Base-by-base conservation (phyloP, 768 basidiomycete species). In the Mycena maculata region DNA sequence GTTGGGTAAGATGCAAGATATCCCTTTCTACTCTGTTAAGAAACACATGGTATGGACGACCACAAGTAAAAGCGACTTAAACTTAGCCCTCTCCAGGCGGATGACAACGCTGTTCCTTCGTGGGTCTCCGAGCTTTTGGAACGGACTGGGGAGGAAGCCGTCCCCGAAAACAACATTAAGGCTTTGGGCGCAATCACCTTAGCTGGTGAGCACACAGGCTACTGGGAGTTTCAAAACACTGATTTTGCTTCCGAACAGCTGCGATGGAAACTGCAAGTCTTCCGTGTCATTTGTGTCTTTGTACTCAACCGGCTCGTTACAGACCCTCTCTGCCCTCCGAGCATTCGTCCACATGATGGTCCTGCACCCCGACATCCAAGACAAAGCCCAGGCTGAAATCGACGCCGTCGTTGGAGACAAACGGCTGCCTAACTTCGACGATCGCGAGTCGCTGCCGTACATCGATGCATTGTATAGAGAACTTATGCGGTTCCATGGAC, bases 341-440 rank as follows among this genome's bases (percentile, higher is more conserved):
- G 69, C 75, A 2, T 79, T 80, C 61, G 36, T 79, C 38, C 77
- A 77, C 13, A 76, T 76, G 18, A 79, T 80, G 77, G 70, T 75
- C 18, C 63, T 76, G 11, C 65, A 79, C 54, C 80, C 80, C 13
- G 72, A 77, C 0, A 72, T 79, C 22, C 80, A 80, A 60, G 63
- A 38, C 11, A 71, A 64, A 33, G 73, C 72, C 15, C 80, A 81
- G 48, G 65, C 60, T 53, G 74, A 81, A 63, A 23, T 81, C 28
- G 79, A 80, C 56, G 63, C 67, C 47, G 67, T 73, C 25, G 67
- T 76, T 12, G 71, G 68, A 22, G 65, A 65, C 65, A 50, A 49
- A 54, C 62, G 64, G 38, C 59, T 63, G 22, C 67, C 67, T n/a
- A 60, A 60, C 58, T 69, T 64, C 28, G 67, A 69, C 48, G 67